phyloP scores from a whole-genome alignment of 495 filamentous ascomycete species.

The Penicillium coprophilum region DNA sequence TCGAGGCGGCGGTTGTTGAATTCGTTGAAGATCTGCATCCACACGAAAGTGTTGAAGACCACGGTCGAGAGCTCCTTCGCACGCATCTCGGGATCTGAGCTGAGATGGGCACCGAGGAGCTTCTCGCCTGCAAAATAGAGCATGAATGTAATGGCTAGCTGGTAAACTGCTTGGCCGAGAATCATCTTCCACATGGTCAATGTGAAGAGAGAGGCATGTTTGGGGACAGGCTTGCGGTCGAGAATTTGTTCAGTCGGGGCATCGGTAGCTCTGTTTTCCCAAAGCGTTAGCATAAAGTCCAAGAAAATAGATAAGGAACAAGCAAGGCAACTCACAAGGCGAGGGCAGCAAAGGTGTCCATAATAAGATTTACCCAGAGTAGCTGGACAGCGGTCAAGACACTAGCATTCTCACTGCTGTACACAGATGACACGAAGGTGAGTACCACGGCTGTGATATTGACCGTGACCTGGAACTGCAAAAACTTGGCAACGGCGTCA shows the following conservation, averaged over 20 bases:
- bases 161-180: conserved; percentile 79
- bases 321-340: conserved; percentile 51
- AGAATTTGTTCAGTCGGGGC: conserved; percentile 76
- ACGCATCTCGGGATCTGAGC: conserved; percentile 28
- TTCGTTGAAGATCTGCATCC: conserved; percentile 97
- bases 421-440: conserved; percentile 82
- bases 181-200: conserved; percentile 97
- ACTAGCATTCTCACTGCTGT: conserved; percentile 60
- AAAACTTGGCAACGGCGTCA: conserved; percentile 85
- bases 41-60: conserved; percentile 93
- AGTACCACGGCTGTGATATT: conserved; percentile 84
- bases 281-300: conserved; percentile 10
- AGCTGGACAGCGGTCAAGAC: conserved; percentile 85
- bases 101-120: conserved; percentile 56
- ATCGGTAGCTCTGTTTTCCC: conserved; percentile 63
- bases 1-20: conserved; percentile 91
- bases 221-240: conserved; percentile 80
- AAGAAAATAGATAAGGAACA: not conserved
- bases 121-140: conserved; percentile 68
- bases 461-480: conserved; percentile 91
- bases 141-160: conserved; percentile 73
- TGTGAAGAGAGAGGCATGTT: conserved; percentile 72
- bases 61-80: conserved; percentile 62
- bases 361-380: conserved; percentile 91
- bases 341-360: conserved; percentile 88